These are phyloP conservation scores for Diplodia corticola DNA, from an alignment of 2,329 filamentous ascomycete genomes.

Conservation along the genomic window DNA sequence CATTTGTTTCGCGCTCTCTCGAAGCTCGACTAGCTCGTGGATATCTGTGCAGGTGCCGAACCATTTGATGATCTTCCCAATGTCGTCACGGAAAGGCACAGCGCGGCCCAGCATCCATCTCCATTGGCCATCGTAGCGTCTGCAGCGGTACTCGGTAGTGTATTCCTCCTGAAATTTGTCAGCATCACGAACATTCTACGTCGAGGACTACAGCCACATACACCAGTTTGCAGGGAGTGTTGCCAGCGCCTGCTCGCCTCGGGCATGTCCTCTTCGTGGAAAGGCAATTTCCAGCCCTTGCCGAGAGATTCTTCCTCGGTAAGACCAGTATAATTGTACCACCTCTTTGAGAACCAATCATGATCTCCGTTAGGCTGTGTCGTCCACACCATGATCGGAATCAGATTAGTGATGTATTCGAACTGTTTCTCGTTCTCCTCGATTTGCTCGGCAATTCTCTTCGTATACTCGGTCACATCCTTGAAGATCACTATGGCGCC, in stretches of 20 bases:
- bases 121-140: slow-evolving; percentile 67
- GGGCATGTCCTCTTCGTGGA: slow-evolving; percentile 69
- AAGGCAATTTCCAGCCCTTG: slow-evolving; percentile 61
- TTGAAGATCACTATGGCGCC: slow-evolving; percentile 71
- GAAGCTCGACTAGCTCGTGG: slow-evolving; percentile 70
- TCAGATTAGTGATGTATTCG: slow-evolving; percentile 70
- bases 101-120: slow-evolving; percentile 78
- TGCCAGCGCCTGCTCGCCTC: slow-evolving; percentile 60
- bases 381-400: slow-evolving; percentile 66
- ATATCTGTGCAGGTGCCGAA: slow-evolving; percentile 81
- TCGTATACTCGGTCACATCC: slow-evolving; percentile 69
- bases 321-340: slow-evolving; percentile 77
- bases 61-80: slow-evolving; percentile 73
- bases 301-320: slow-evolving; percentile 63
- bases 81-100: slow-evolving; percentile 65
- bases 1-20: slow-evolving; percentile 64
- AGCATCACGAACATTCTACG: neutral
- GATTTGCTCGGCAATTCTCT: slow-evolving; percentile 68
- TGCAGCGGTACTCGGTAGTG: slow-evolving; percentile 69
- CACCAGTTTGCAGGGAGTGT: slow-evolving; percentile 63
- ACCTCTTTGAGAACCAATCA: slow-evolving; percentile 76
- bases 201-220: neutral
- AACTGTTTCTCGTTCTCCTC: slow-evolving; percentile 73
- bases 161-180: slow-evolving; percentile 54
- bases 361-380: slow-evolving; percentile 64